Evolutionary conservation across 225 moss, liverwort and hornwort species (phyloP).

Genomic region (Asterella californica): DNA sequence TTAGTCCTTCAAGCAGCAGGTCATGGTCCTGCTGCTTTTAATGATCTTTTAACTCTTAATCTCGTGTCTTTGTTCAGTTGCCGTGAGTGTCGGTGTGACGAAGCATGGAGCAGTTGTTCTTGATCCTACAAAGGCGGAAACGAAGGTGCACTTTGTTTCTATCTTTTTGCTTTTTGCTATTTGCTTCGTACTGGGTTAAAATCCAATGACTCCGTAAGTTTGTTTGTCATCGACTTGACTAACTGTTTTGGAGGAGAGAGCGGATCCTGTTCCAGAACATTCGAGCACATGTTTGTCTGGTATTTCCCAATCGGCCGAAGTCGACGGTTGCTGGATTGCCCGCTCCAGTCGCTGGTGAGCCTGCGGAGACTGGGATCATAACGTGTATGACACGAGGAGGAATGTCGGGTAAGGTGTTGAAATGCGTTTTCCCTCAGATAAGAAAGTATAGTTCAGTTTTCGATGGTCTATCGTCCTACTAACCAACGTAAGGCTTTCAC

Average conservation of each 20-base stretch:
- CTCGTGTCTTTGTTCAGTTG: conserved; percentile 44
- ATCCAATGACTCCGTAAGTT: not conserved
- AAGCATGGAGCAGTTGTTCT: conserved; percentile 61
- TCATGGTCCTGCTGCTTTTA: not conserved
- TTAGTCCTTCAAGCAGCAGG: not conserved
- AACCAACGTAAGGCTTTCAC: not conserved
- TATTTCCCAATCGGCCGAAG: conserved; percentile 74
- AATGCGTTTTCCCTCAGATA: not conserved
- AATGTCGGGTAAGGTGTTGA: conserved; percentile 59
- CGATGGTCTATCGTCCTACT: not conserved
- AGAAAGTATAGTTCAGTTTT: too few species aligned
- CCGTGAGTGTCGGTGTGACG: conserved; percentile 78
- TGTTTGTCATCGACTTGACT: not conserved
- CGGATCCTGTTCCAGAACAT: conserved; percentile 46
- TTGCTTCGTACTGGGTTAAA: not conserved
- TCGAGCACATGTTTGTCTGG: conserved; percentile 72
- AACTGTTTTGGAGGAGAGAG: not conserved
- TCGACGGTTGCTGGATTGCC: conserved; percentile 68
- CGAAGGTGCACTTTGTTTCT: conserved; percentile 47
- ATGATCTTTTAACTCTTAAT: not conserved
- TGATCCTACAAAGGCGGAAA: conserved; percentile 84
- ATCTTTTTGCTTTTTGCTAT: not conserved
- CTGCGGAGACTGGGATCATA: conserved; percentile 62
- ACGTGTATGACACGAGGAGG: conserved; percentile 85
- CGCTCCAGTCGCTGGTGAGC: conserved; percentile 64